Evolutionary conservation across 208 protist genomes (phyloP), one percentile per base, ranked within the genome.

Genomic region (Trichomonas tenax): DNA sequence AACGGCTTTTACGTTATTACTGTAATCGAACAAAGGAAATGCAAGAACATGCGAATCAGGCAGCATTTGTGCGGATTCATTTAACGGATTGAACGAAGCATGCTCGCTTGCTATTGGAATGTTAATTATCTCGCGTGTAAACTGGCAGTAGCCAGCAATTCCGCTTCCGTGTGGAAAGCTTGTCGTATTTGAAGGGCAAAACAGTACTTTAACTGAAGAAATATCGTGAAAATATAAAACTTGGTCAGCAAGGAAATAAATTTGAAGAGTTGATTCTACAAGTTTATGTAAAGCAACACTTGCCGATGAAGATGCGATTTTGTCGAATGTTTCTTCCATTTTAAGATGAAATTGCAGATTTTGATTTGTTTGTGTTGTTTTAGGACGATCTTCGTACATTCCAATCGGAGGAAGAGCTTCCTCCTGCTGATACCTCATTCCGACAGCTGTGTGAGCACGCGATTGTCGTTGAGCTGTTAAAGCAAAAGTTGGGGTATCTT

Each of bases 171-270:
- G 86, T 2, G 86, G 86, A 51, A 41, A 93, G 31, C 34, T 41
- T 48, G 86, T 44, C 46, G 86, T 93, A 51, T 41, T 93, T 34
- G 86, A 93, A 17, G 86, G 86, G 38, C 86, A 93, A 51, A 49
- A 93, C 6, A 93, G 15, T 6, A 93, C 26, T 93, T 93, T 93
- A 17, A 93, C 86, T 26, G 86, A 93, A 1, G 86, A 93, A 38
- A 93, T 38, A 51, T 93, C 86, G 46, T 93, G 86, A 93, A 51
- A 93, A 93, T 48, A 93, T 48, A 93, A 38, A 51, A 93, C 86
- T 58, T 48, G 41, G 17, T 93, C 86, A 38, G 86, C 86, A 38
- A 93, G 44, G 46, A 93, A 93, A 93, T 93, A 93, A 17, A 93
- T 38, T 58, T 93, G 40, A 38, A 93, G 44, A 51, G 86, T 93